Evolutionary conservation across 2,329 filamentous ascomycete species (phyloP).

Genomic region (Talaromyces pinophilus): DNA sequence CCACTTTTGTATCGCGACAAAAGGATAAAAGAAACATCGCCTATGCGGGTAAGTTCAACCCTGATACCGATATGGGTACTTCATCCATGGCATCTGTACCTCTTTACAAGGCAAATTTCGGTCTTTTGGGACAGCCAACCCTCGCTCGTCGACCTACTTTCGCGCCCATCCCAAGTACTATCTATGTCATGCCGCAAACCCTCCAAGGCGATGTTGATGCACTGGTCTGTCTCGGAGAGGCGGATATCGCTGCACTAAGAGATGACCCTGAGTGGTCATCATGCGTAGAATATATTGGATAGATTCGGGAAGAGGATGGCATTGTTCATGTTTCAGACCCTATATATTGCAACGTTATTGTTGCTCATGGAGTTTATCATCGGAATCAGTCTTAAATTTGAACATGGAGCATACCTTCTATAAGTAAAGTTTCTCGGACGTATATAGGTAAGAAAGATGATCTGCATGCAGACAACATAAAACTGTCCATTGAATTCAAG

Average conservation of each 20-base stretch:
- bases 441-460: background rate
- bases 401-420: background rate
- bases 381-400: background rate
- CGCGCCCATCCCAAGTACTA: constrained; percentile 18
- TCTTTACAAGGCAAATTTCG: constrained; percentile 23
- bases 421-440: background rate
- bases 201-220: constrained; percentile 26
- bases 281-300: constrained; percentile 26
- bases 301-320: background rate
- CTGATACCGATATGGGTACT: constrained; percentile 19
- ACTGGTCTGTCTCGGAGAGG: constrained; percentile 25
- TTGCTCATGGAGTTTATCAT: background rate
- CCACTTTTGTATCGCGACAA: constrained; percentile 17
- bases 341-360: background rate
- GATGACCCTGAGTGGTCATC: constrained; percentile 22
- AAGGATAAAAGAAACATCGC: constrained; percentile 15
- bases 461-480: background rate
- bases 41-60: constrained; percentile 20
- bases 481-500: background rate
- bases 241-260: constrained; percentile 22
- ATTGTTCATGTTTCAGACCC: background rate
- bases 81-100: constrained; percentile 18
- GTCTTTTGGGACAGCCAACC: constrained; percentile 25
- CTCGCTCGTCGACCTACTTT: constrained; percentile 24
- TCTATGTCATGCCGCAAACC: constrained; percentile 25